A percentile compares a stretch with the other conserved stretches of the same genome.
Conservation (phyloP, 371 early-diverging fungal genomes). For the Apophysomyces trapeziformis region DNA sequence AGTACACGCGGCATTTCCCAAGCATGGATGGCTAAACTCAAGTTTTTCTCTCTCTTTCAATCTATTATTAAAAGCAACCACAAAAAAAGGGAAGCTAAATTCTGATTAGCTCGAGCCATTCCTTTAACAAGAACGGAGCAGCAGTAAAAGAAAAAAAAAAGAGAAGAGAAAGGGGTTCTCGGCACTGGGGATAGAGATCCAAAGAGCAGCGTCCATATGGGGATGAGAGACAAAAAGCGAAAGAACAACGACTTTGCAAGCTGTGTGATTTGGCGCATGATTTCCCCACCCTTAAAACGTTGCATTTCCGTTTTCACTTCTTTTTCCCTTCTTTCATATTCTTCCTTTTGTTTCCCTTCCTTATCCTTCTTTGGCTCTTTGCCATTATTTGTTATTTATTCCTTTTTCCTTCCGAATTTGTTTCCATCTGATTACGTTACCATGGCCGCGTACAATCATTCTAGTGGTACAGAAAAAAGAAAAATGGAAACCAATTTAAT, state of each 20-base stretch:
- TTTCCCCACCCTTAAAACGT: conserved; percentile 6
- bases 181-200: no score
- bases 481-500: neutral
- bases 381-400: neutral
- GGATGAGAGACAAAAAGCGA: neutral
- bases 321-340: neutral
- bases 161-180: conserved; percentile 4
- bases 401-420: neutral
- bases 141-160: neutral
- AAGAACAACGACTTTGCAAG: conserved; percentile 29
- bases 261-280: conserved; percentile 19
- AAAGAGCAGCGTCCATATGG: neutral
- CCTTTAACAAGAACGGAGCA: no score
- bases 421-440: neutral
- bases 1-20: no score
- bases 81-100: no score
- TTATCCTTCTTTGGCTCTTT: neutral
- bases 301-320: neutral
- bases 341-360: neutral
- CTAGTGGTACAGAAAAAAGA: conserved; percentile 6
- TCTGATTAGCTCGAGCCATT: no score
- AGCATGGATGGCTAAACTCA: no score
- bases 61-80: no score
- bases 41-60: no score
- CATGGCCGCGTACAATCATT: neutral